Evolutionary conservation across 768 basidiomycete genomes (phyloP), one percentile per base, ranked within the genome.

Genomic region (Chlorophyllum brunneum): DNA sequence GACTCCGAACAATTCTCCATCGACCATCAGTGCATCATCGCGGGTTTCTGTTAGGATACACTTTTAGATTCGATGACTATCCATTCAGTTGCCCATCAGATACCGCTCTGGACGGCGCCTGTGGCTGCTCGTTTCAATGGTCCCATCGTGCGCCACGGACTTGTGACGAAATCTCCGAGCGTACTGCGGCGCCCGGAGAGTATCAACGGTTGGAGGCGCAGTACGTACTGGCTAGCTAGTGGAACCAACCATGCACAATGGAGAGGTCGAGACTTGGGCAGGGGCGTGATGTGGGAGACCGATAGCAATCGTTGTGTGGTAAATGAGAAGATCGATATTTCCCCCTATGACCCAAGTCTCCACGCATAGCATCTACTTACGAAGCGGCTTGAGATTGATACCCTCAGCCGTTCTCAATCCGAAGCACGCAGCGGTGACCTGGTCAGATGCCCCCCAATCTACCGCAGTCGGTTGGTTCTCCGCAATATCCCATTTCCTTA

Each of bases 11-110:
- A 39, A 29, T 15, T 18, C 18, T 15, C 31, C 29, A 42, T 41
- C 39, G 42, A 24, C 11, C 42, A 33, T 33, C 42, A 39, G 4
- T 39, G 20, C 15, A 44, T 27, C 43, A 52, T 30, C 36, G 43
- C 43, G 51, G 34, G 27, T 15, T 46, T 40, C 26, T 30, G 36
- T 38, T 8, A 2, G 11, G 11, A 16, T 29, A 39, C 38, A 8
- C 20, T 45, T 52, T 45, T 45, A 52, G 42, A 52, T 39, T 52
- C 51, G 51, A 52, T 52, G 51, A 38, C 43, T 52, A 52, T 52
- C 51, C 37, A 45, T 38, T 15, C 23, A 18, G 29, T 37, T 23
- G 10, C 9, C 26, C 34, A 52, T 52, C 51, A 52, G 42, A 50
- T 49, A 49, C 48, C 37, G 37, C 38, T 38, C 24, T 4, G 38